Evolutionary conservation across 2,329 filamentous ascomycete species (phyloP).

Genomic region (Exophiala sp.): DNA sequence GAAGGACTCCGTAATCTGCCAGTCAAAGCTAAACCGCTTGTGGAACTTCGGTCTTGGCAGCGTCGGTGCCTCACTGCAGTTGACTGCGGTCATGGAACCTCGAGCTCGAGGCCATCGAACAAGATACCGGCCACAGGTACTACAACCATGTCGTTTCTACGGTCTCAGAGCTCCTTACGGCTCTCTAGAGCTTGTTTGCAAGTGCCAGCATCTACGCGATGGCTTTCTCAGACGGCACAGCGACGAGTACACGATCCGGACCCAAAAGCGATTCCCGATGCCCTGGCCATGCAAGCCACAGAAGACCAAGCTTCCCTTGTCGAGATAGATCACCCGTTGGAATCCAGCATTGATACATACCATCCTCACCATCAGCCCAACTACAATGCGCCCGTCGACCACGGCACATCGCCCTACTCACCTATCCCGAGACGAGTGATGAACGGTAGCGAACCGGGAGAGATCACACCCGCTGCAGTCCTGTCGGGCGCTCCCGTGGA

Average conservation of each 20-base stretch:
- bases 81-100: constrained; percentile 5
- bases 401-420: constrained; percentile 84
- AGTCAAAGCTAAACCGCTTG: neutral
- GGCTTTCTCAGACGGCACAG: constrained; percentile 49
- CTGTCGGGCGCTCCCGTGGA: constrained; percentile 90
- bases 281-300: constrained; percentile 37
- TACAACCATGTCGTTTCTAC: constrained; percentile 59
- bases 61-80: neutral
- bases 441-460: constrained; percentile 78
- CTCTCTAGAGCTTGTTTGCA: constrained; percentile 30
- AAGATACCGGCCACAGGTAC: neutral
- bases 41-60: constrained; percentile 2
- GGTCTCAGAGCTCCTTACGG: constrained; percentile 41
- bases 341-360: constrained; percentile 47
- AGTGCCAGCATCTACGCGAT: constrained; percentile 36
- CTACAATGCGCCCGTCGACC: constrained; percentile 74
- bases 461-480: constrained; percentile 71
- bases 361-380: constrained; percentile 66
- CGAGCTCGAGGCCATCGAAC: neutral
- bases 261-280: constrained; percentile 42
- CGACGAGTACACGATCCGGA: constrained; percentile 25
- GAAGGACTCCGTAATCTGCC: neutral
- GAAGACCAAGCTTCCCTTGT: constrained; percentile 43
- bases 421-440: constrained; percentile 84
- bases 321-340: constrained; percentile 31